Evolutionary conservation across 2,329 filamentous ascomycete genomes (phyloP).

Genomic region (Fusarium sp.): DNA sequence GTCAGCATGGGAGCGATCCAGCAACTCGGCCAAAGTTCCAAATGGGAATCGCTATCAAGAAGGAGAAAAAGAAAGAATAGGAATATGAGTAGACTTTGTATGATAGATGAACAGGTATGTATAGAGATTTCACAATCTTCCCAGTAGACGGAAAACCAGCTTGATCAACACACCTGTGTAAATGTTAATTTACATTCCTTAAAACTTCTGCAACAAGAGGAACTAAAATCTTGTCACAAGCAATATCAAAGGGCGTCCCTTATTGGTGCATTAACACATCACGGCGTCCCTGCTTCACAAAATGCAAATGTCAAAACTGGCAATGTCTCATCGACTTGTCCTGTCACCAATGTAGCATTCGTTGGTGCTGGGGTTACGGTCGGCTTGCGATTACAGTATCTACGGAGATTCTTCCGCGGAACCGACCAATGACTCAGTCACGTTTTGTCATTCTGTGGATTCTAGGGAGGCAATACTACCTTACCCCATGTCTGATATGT

Average conservation of each 20-base stretch:
- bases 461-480: neutral
- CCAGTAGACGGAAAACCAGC: neutral
- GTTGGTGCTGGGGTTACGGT: conserved; percentile 14
- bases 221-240: neutral
- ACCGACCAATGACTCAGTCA: neutral
- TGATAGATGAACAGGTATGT: neutral
- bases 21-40: neutral
- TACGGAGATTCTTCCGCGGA: neutral
- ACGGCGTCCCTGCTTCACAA: neutral
- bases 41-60: neutral
- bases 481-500: neutral
- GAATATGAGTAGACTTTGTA: neutral
- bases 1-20: neutral
- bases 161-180: neutral
- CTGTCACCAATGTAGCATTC: neutral
- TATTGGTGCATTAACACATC: conserved; percentile 23
- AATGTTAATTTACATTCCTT: neutral
- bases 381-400: neutral
- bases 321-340: neutral
- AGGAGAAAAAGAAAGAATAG: neutral
- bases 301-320: conserved; percentile 7
- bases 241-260: neutral
- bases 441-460: neutral
- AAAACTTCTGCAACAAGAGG: neutral
- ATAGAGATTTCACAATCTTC: neutral